Evolutionary conservation across 805 yeast genomes (phyloP).

Genomic region (Blastobotrys mokoenaii): DNA sequence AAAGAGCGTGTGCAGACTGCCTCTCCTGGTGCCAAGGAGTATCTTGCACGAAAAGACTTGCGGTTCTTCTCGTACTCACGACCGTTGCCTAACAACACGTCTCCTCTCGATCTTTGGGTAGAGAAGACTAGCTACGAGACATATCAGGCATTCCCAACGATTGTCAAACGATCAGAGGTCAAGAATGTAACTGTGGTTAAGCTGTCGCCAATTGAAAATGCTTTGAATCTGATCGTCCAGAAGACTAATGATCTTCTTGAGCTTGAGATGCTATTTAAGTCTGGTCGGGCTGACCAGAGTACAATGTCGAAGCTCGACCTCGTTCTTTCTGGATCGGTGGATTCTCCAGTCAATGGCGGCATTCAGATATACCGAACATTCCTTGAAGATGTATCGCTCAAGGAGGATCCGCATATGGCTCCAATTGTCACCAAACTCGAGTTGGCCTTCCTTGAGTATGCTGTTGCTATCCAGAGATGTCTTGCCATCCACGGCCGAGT

Average conservation of each 20-base stretch:
- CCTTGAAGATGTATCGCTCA: slow-evolving; percentile 33
- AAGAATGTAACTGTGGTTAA: slow-evolving; percentile 39
- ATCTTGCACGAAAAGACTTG: slow-evolving; percentile 67
- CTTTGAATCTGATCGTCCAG: slow-evolving; percentile 53
- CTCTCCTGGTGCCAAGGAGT: slow-evolving; percentile 51
- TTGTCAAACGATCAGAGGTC: slow-evolving; percentile 78
- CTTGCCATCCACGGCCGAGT: slow-evolving; percentile 60
- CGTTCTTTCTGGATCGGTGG: slow-evolving; percentile 60
- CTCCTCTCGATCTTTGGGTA: slow-evolving; percentile 75
- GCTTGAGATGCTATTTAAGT: slow-evolving; percentile 39
- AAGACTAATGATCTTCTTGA: slow-evolving; percentile 69
- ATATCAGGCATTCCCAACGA: slow-evolving; percentile 69
- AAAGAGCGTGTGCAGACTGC: slow-evolving; percentile 17
- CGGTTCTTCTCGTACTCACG: slow-evolving; percentile 60
- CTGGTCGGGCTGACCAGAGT: slow-evolving; percentile 32
- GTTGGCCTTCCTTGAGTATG: slow-evolving; percentile 56
- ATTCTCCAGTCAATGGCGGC: slow-evolving; percentile 90
- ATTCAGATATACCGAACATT: slow-evolving; percentile 74
- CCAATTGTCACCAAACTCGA: slow-evolving; percentile 29
- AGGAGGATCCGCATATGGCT: slow-evolving; percentile 16
- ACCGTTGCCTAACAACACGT: slow-evolving; percentile 63
- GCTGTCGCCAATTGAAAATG: slow-evolving; percentile 80
- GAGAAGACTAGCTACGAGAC: slow-evolving; percentile 80
- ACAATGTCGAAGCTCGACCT: slow-evolving; percentile 21
- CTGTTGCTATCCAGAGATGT: slow-evolving; percentile 56